Conservation (phyloP, 495 filamentous ascomycete species). For the Acidomyces sp. region DNA sequence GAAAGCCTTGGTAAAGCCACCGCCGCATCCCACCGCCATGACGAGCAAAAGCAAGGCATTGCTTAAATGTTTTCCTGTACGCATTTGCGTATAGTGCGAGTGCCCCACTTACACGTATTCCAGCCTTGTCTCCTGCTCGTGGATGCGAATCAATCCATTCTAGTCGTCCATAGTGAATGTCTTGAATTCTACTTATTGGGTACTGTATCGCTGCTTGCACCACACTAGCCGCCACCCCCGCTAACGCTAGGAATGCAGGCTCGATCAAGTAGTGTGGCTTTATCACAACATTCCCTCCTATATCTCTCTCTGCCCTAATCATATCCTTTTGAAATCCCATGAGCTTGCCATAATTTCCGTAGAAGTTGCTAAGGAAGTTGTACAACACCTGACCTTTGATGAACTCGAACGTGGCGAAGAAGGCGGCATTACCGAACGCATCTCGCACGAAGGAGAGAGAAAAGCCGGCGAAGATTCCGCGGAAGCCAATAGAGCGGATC, state of each 20-base stretch:
- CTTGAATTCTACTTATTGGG: constrained; percentile 61
- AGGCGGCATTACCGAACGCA: constrained; percentile 64
- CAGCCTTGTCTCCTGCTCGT: constrained; percentile 17
- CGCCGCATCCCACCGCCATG: constrained; percentile 49
- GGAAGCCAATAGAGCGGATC: constrained; percentile 60
- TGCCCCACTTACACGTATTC: neutral
- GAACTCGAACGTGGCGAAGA: constrained; percentile 79
- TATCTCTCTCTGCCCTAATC: constrained; percentile 8
- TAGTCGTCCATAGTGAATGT: constrained; percentile 62
- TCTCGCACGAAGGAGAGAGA: constrained; percentile 67
- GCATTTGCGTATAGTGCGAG: constrained; percentile 52
- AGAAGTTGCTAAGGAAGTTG: constrained; percentile 62
- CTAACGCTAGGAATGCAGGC: constrained; percentile 64
- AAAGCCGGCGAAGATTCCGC: constrained; percentile 76
- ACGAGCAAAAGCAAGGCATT: constrained; percentile 50
- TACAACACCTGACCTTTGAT: constrained; percentile 80
- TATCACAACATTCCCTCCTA: constrained; percentile 40
- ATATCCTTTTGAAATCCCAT: constrained; percentile 8
- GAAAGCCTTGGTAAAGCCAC: constrained; percentile 70
- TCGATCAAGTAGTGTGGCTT: constrained; percentile 77
- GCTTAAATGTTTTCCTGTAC: constrained; percentile 61
- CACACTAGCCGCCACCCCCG: constrained; percentile 62
- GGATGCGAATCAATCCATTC: constrained; percentile 62
- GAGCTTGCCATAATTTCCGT: constrained; percentile 37
- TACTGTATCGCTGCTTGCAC: constrained; percentile 69